Base-by-base conservation (phyloP, 1,139 yeast species). In the Yamadazyma mexicana region DNA sequence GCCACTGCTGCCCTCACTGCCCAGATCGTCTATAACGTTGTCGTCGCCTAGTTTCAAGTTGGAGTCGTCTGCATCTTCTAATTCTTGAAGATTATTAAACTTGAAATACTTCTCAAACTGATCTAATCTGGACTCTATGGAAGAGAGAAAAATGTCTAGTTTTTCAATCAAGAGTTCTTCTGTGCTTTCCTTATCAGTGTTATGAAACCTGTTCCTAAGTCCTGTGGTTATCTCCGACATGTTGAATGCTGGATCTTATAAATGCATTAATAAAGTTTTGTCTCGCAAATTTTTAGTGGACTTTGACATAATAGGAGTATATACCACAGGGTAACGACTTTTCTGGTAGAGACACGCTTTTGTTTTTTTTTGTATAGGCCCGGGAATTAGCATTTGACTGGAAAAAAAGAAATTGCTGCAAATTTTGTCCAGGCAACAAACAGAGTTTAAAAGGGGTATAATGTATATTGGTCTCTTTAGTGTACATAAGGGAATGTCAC, bases 81-180 rank as follows among this genome's bases (percentile, higher is more conserved):
- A 34, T 16, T 49, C 51, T 23, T 50, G 45, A 12, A 49, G 32
- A 27, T 50, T 48, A 17, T 40, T 49, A 35, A 68, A 55, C 44
- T 66, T 63, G 50, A 79, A 75, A 48, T 70, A 78, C 43, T 62
- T 69, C 46, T 80, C 85, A 43, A 79, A 69, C 28, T 64, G 63
- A 35, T 75, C 79, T 26, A 80, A 58, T 36, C 77, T 64, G 1
- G 73, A 60, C 47, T 80, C 86, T 22, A 80, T 69, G n/a, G 77
- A 72, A 2, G 74, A 66, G 28, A 80, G 61, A 45, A 79, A 78
- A 10, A 53, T 55, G 50, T 80, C 85, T 33, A 80, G 56, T 39
- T 73, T 72, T 42, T 73, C 79, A 23, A 79, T 66, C 36, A 77
- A 59, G 15, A 69, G 54, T 44, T 73, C 80, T 44, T 79, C 82